Conservation (phyloP, 768 basidiomycete species). For the Lactarius sanguifluus region DNA sequence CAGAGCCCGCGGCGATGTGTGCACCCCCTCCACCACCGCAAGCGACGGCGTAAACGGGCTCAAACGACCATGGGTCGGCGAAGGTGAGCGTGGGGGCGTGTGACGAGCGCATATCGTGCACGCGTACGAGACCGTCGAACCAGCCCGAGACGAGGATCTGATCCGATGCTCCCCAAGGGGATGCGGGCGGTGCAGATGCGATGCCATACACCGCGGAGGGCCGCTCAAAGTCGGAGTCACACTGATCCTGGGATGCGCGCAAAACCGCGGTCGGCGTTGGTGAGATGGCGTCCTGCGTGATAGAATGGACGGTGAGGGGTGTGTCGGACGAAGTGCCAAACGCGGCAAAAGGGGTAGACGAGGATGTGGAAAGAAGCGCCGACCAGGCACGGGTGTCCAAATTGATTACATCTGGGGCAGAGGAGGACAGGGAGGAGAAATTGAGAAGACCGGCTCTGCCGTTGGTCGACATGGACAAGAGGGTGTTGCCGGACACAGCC, state of each 20-base stretch:
- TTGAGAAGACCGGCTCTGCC: constrained; percentile 49
- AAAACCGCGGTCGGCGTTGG: constrained; percentile 50
- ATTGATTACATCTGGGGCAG: constrained; percentile 39
- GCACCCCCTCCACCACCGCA: constrained; percentile 67
- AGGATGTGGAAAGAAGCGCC: constrained; percentile 52
- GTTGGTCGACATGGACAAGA: constrained; percentile 58
- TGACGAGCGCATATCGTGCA: constrained; percentile 69
- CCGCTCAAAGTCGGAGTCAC: constrained; percentile 22
- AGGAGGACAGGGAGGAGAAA: constrained; percentile 21
- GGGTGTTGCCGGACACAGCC: constrained; percentile 43
- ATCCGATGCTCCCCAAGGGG: constrained; percentile 69
- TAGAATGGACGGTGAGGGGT: constrained; percentile 58
- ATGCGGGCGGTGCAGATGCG: constrained; percentile 55
- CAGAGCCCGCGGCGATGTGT: constrained; percentile 73
- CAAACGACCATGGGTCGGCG: constrained; percentile 64
- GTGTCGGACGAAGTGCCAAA: constrained; percentile 63
- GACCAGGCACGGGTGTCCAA: constrained; percentile 62
- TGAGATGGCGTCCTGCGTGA: constrained; percentile 50
- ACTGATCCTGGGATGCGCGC: constrained; percentile 38
- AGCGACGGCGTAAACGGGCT: constrained; percentile 74
- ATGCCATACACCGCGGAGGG: constrained; percentile 73
- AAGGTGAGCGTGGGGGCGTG: constrained; percentile 60
- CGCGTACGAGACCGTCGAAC: constrained; percentile 73
- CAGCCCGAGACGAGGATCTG: constrained; percentile 76
- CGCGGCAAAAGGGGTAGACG: constrained; percentile 59